A percentile compares a stretch with the other conserved stretches of the same genome.
These are phyloP conservation scores for Neonectria sp. DNA, from an alignment of 2,329 filamentous ascomycete species.

Conservation along the genomic window DNA sequence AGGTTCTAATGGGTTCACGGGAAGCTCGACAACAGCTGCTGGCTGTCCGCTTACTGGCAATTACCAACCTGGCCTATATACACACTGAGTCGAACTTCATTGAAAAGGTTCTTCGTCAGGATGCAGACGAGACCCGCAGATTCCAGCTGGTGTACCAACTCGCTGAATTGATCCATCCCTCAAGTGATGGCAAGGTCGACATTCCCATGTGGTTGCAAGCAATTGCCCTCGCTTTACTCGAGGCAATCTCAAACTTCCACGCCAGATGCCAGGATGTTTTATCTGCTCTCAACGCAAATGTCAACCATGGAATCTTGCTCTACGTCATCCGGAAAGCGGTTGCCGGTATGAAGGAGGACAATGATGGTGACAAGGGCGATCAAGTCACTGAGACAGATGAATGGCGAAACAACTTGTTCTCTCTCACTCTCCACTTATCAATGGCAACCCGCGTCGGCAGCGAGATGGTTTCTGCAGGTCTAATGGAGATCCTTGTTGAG, in stretches of 20 bases:
- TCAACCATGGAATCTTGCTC: conserved; percentile 95
- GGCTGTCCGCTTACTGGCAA: conserved; percentile 85
- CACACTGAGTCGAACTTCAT: conserved; percentile 87
- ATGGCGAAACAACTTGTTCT: conserved; percentile 92
- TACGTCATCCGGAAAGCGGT: conserved; percentile 94
- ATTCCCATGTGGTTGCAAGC: conserved; percentile 86
- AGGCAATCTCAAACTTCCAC: conserved; percentile 87
- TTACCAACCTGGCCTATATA: conserved; percentile 93
- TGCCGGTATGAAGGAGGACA: conserved; percentile 79
- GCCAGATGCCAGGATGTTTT: conserved; percentile 85
- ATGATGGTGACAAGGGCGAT: conserved; percentile 67
- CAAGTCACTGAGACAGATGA: conserved; percentile 81
- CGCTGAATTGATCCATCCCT: conserved; percentile 90
- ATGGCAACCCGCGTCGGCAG: conserved; percentile 81
- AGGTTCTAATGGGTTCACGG: conserved; percentile 78
- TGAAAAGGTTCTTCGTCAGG: conserved; percentile 87
- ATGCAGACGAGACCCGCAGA: conserved; percentile 89
- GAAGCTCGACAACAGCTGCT: conserved; percentile 82
- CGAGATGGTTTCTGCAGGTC: conserved; percentile 88
- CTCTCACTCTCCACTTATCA: conserved; percentile 86
- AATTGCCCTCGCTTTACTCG: conserved; percentile 84
- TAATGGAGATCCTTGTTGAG: conserved; percentile 92
- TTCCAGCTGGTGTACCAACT: conserved; percentile 94
- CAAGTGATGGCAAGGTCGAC: conserved; percentile 75
- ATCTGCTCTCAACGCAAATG: conserved; percentile 92